Conservation (phyloP, 345 rosid genomes). For the Toxicodendron radicans region DNA sequence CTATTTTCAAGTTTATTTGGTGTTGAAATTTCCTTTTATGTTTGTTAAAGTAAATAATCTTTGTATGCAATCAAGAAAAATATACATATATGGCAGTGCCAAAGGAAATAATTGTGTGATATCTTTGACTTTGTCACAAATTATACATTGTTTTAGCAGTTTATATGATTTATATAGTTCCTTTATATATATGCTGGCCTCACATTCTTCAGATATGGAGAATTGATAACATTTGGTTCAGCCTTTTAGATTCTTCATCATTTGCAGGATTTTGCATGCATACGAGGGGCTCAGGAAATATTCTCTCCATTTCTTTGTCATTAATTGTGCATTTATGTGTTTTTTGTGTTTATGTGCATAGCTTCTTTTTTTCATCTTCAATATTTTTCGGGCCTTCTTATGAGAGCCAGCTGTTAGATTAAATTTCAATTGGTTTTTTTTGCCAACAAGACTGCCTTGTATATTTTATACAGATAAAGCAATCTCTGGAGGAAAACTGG, state of each 20-base stretch:
- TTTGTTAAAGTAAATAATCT: background rate
- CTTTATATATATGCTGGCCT: background rate
- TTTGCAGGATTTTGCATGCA: background rate
- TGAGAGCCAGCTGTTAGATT: background rate
- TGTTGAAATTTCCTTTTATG: background rate
- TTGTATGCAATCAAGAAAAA: background rate
- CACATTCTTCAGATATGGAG: background rate
- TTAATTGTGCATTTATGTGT: background rate
- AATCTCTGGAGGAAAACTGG: conserved; percentile 70
- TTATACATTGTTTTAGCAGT: background rate
- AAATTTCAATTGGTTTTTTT: background rate
- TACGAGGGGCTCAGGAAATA: background rate
- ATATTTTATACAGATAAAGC: conserved; percentile 35
- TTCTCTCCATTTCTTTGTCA: no score
- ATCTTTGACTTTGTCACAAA: background rate
- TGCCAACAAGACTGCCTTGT: background rate
- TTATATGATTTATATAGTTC: background rate
- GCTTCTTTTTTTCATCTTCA: background rate
- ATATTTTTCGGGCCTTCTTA: background rate
- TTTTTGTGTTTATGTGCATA: background rate
- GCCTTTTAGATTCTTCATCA: background rate
- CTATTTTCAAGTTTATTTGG: background rate
- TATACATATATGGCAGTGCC: background rate
- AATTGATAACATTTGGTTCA: background rate
- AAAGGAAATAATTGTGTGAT: background rate